These are phyloP conservation scores for Echinosphaeria canescens DNA, from an alignment of 2,329 filamentous ascomycete genomes.

Conservation along the genomic window DNA sequence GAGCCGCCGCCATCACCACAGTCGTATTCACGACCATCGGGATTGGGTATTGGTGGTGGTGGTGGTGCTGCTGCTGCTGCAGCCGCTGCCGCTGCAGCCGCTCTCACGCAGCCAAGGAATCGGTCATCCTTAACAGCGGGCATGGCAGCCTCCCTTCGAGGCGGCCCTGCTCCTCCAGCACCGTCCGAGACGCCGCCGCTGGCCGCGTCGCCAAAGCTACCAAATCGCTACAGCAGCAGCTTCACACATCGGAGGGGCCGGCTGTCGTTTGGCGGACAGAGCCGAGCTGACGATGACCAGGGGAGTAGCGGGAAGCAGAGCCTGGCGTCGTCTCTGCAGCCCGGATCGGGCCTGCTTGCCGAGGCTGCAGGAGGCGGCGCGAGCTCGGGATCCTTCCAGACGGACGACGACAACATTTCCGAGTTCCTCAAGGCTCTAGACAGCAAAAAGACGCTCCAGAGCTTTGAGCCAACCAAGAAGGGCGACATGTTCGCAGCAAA, in stretches of 20 bases:
- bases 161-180: slow-evolving; percentile 39
- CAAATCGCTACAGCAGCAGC: slow-evolving; percentile 81
- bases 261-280: slow-evolving; percentile 54
- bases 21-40: slow-evolving; percentile 24
- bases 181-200: slow-evolving; percentile 46
- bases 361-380: slow-evolving; percentile 40
- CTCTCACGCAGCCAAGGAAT: slow-evolving; percentile 38
- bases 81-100: no score
- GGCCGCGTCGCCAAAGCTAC: slow-evolving; percentile 60
- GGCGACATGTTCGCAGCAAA: slow-evolving; percentile 50
- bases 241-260: slow-evolving; percentile 72
- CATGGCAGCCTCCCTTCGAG: slow-evolving; percentile 51
- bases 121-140: slow-evolving; percentile 53
- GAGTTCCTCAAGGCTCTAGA: slow-evolving; percentile 85
- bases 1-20: slow-evolving; percentile 33
- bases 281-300: slow-evolving; percentile 52
- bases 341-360: slow-evolving; percentile 60
- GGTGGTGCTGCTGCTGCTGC: no score
- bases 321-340: slow-evolving; percentile 47
- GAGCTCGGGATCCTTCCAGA: slow-evolving; percentile 42
- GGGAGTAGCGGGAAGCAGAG: slow-evolving; percentile 65
- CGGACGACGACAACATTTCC: slow-evolving; percentile 82
- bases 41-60: no score
- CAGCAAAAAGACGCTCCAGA: slow-evolving; percentile 65
- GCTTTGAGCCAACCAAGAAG: slow-evolving; percentile 47